Base-by-base conservation (phyloP, 345 rosid species). In the Hypericum androsaemum region DNA sequence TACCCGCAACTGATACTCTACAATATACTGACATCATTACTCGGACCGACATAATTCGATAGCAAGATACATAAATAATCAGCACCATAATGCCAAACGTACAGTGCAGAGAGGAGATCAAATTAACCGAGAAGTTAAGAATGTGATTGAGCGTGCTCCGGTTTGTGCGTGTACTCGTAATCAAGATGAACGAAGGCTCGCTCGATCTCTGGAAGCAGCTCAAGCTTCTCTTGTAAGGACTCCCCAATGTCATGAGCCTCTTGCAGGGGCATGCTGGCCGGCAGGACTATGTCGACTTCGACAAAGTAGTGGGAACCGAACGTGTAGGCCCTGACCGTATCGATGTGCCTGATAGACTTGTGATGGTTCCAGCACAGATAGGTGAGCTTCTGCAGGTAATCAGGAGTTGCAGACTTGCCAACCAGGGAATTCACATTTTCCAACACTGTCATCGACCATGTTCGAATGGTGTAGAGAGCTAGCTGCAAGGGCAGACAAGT, bases 301-400 rank as follows among this genome's bases (percentile, higher is more conserved):
- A 92, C 98, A 48, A 92, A 92, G 71, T 88, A 92, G 68, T 92
- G 95, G 39, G 95, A 88, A 6, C 98, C 98, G 16, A 92, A 92
- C n/a, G 97, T 92, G 77, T 92, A 92, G 7, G 97, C 98, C 37
- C 97, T 77, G 56, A 92, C 95, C 0, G 98, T 92, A 16, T 92
- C 98, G 0, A 92, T 92, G 62, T 92, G 96, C 56, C 88, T 78
- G 12, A 92, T 65, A 41, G 94, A 76, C 73, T 72, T 74, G 73
- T 88, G 98, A 61, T 92, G 97, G 69, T 92, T 92, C 98, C 98
- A 92, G 61, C 94, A 88, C 17, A 92, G 88, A 70, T 88, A 92
- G 1, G 98, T 92, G 28, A 92, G 83, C 45, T 92, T 92, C 68
- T 88, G 94, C 22, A 88, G 81, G 56, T 71, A 92, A 42, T 88